Base-by-base conservation (phyloP, 2,329 filamentous ascomycete genomes). In the Hypomyces rosellus region DNA sequence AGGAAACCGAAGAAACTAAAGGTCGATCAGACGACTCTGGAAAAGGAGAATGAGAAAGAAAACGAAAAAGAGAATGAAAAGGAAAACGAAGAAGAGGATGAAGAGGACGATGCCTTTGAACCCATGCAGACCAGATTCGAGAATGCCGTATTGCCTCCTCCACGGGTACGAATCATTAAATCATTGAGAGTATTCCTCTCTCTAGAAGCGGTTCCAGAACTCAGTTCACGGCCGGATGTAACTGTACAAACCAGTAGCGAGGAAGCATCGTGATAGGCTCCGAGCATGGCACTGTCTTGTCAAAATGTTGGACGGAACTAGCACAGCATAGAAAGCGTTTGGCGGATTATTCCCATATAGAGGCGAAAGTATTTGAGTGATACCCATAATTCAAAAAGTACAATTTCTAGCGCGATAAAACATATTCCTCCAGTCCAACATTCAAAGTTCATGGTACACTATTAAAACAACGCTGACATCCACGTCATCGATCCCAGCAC, bases 141-240 rank as follows among this genome's bases (percentile, higher is more conserved):
- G 62, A 70, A 74, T 55, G 78, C 78, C 5, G 67, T 78, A 16
- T 63, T 75, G 57, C 74, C 74, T 25, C 70, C 61, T 38, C 66
- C 68, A n/a, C 69, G 72, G 18, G 63, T 72, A 54, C 70, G 72
- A 53, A 71, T 66, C 18, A 65, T 75, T 47, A 77, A 78, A 14
- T 74, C 80, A 38, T 69, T 88, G 72, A 80, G 76, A 54, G 68
- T 85, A 18, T 82, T 85, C 56, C 63, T 88, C 14, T 80, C 81
- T 0, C 64, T 69, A 22, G 65, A 66, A 13, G 67, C 77, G 12
- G 65, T 88, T 34, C 74, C 76, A 15, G 78, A 81, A 55, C 63
- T 88, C 44, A 78, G 72, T 55, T 69, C 62, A 30, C 72, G 69
- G 39, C 68, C 67, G 20, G 76, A 72, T 34, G 62, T 76, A 3